Evolutionary conservation across 2,329 filamentous ascomycete species (phyloP).

Genomic region (Dactylellina leptospora): DNA sequence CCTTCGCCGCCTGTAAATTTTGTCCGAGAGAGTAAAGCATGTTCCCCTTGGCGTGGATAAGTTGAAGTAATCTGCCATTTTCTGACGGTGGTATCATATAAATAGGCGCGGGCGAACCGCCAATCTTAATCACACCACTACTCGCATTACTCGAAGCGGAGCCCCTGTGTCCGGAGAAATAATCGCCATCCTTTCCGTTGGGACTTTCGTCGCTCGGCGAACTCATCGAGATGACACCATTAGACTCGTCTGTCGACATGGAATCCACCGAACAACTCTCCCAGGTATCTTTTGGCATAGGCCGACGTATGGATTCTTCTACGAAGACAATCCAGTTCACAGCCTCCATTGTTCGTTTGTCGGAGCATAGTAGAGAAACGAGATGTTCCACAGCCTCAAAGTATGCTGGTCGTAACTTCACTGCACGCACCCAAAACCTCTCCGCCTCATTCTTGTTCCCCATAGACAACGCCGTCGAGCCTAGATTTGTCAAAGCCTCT

Average conservation of each 20-base stretch:
- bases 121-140: constrained; percentile 23
- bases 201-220: constrained; percentile 32
- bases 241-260: constrained; percentile 51
- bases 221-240: constrained; percentile 50
- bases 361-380: constrained; percentile 83
- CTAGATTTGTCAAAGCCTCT: constrained; percentile 92
- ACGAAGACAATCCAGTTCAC: constrained; percentile 87
- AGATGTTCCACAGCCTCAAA: constrained; percentile 96
- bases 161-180: constrained; percentile 16
- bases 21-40: constrained; percentile 93
- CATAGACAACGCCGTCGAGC: constrained; percentile 85
- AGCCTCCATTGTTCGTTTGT: constrained; percentile 82
- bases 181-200: constrained; percentile 30
- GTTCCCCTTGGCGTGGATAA: constrained; percentile 97
- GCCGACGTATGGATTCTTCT: constrained; percentile 73
- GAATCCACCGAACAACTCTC: constrained; percentile 44
- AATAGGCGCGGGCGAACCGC: constrained; percentile 30
- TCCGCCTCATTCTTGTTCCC: constrained; percentile 84
- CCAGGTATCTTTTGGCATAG: constrained; percentile 60
- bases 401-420: constrained; percentile 83
- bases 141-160: constrained; percentile 28
- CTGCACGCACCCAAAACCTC: constrained; percentile 82
- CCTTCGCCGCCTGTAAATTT: constrained; percentile 78
- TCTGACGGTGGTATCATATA: constrained; percentile 85
- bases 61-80: constrained; percentile 89